Base-by-base conservation (phyloP, 345 rosid species). In the Brassica napus region DNA sequence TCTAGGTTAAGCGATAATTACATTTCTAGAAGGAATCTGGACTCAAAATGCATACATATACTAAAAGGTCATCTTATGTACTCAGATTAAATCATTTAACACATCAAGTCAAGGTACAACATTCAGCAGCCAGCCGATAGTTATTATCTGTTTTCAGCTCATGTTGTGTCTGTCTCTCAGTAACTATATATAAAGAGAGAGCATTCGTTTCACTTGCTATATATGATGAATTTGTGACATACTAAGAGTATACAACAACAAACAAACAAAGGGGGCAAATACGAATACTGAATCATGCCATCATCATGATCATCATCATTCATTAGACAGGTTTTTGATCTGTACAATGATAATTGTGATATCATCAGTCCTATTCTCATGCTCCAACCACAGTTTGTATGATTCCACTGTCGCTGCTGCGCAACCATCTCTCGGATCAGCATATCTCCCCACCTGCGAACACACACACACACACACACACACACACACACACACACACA, bases 361-460 rank as follows among this genome's bases (percentile, higher is more conserved):
- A 87, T 95, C 99, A 88, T 95, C 99, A 16, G 98, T 95, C 68
- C 98, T 93, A 78, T 81, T 90, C 83, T 89, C 99, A 73, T 88
- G 80, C 72, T 89, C 89, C 88, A 95, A 83, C 99, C 99, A 95
- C 52, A 82, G 77, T 86, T 88, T 93, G 84, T 93, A 93, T 6
- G 99, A 92, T 78, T 96, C 94, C 77, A 94, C 99, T 31, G 97
- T 86, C 71, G 93, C 90, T 26, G 91, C 94, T 24, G 91, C 87
- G 64, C 99, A 96, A 73, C 98, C 99, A 83, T 96, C 99, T 4
- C 92, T 81, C 23, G 97, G 89, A 87, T 95, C 97, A 5, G 88
- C 8, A 55, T 86, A 91, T 78, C 83, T 87, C 73, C 90, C 87
- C 21, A 83, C 99, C 99, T 95, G 37, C 64, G 69, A 80, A 77